Evolutionary conservation across 225 moss, liverwort and hornwort genomes (phyloP).

Genomic region (Physcomitrellopsis africana): DNA sequence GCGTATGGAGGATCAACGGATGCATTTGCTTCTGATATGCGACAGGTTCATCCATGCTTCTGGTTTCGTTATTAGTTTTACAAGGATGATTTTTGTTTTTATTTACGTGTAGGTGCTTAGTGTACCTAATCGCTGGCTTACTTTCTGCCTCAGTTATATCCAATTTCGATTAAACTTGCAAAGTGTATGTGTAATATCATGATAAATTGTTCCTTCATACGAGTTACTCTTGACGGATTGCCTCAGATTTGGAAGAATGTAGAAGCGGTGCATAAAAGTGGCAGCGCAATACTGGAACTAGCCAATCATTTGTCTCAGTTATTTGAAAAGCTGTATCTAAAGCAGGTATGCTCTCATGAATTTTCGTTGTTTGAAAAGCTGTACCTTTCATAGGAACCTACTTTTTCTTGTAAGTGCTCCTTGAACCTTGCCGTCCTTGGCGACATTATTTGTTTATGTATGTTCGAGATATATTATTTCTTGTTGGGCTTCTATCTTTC

Average conservation of each 20-base stretch:
- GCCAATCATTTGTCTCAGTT: constrained; percentile 65
- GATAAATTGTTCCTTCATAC: constrained; percentile 11
- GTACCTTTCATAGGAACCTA: not conserved
- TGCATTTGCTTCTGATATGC: constrained; percentile 89
- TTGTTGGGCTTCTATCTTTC: not conserved
- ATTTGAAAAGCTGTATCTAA: constrained; percentile 83
- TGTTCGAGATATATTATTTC: not conserved
- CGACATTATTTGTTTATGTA: constrained; percentile 3
- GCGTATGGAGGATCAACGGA: constrained; percentile 87
- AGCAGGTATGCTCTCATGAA: constrained; percentile 62
- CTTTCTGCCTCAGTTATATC: constrained; percentile 7
- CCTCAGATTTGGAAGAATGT: constrained; percentile 91
- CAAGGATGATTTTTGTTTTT: not conserved
- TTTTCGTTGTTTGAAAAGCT: not conserved
- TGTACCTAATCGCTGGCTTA: constrained; percentile 8
- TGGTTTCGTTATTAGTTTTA: constrained; percentile 19
- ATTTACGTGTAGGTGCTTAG: constrained; percentile 5
- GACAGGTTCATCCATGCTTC: constrained; percentile 64
- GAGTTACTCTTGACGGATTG: constrained; percentile 16
- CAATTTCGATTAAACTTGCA: constrained; percentile 6
- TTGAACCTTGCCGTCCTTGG: constrained; percentile 9
- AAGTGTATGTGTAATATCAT: constrained; percentile 8
- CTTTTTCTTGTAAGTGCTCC: constrained; percentile 9
- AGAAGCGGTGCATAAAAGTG: constrained; percentile 60
- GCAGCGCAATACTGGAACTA: constrained; percentile 65